Evolutionary conservation across 208 protist genomes (phyloP), one percentile per base, ranked within the genome.

Genomic region (Trypanosoma conorhini): DNA sequence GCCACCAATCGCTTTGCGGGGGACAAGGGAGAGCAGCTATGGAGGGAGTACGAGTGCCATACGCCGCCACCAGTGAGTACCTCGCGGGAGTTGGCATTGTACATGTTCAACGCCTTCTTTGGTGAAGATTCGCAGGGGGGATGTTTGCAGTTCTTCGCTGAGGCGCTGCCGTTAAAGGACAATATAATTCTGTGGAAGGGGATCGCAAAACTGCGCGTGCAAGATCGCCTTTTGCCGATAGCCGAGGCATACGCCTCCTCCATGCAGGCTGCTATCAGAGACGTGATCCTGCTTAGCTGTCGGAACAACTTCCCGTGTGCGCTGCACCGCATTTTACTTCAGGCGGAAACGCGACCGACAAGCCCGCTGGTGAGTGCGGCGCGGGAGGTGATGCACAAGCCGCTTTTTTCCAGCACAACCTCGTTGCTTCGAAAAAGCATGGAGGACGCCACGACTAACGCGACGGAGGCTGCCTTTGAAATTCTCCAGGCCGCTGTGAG

Each of bases 41-140:
- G 87, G 89, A 84, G 76, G 10, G 88, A 94, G 70, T 96, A 87
- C 69, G 92, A 94, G 70, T 90, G 86, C 10, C 80, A 93, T 65
- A 62, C 78, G 1, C 54, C 77, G 10, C 83, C 86, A 2, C 48
- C 78, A 44, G 48, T 85, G 13, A 48, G 35, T 40, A 77, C 78
- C 1, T 46, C 71, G 5, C 72, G 80, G 9, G 83, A 87, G 54
- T 72, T 94, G 54, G 58, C 72, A 12, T 40, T 86, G 24, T 81
- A 88, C 52, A 82, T 96, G 50, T 94, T 96, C 62, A 70, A 82
- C 48, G 60, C 78, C 22, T 89, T 96, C 55, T 86, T 92, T 55
- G 91, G 91, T n/a, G 35, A 64, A 4, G 64, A 22, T 0, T 26
- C 40, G 54, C 21, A 4, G 72, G 58, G 15, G 24, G n/a, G 38